phyloP scores from a whole-genome alignment of 2,329 filamentous ascomycete species.

The Beauveria rudraprayagi region DNA sequence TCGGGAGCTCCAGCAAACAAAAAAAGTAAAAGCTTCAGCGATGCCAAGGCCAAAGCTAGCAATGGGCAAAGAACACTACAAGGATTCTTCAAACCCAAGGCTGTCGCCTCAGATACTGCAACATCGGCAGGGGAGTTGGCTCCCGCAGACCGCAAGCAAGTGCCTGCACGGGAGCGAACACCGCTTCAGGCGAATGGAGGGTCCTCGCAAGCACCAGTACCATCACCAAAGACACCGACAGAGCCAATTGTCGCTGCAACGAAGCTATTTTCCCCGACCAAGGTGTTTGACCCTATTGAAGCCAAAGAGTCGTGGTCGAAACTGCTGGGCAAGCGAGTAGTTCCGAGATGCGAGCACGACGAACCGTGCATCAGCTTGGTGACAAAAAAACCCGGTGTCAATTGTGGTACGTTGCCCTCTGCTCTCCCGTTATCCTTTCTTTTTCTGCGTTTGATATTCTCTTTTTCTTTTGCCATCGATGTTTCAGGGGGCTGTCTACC shows the following conservation, averaged over 20 bases:
- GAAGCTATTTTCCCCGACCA: slow-evolving; percentile 21
- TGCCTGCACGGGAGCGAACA: not conserved
- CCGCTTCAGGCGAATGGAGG: not conserved
- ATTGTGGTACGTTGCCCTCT: slow-evolving; percentile 48
- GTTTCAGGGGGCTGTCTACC: not conserved
- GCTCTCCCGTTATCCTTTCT: not conserved
- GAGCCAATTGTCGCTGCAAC: not conserved
- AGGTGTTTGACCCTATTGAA: slow-evolving; percentile 58
- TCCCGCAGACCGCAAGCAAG: not conserved
- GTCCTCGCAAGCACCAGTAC: not conserved
- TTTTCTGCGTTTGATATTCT: too few relatives aligned
- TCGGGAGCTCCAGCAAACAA: slow-evolving; percentile 26
- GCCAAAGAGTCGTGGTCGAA: slow-evolving; percentile 80
- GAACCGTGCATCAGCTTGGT: slow-evolving; percentile 77
- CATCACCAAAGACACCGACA: not conserved
- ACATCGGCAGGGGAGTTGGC: not conserved
- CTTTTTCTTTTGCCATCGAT: not conserved
- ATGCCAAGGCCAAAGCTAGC: slow-evolving; percentile 21
- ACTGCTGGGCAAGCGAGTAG: slow-evolving; percentile 65
- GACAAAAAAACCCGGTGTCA: slow-evolving; percentile 85
- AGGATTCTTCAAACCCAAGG: slow-evolving; percentile 69
- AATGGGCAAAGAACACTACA: slow-evolving; percentile 52
- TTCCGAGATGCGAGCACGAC: slow-evolving; percentile 77
- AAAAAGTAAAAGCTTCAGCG: slow-evolving; percentile 25
- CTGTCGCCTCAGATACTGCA: not conserved